These are phyloP conservation scores for Magnusiomyces sp. DNA, from an alignment of 1,139 yeast genomes.

Conservation along the genomic window DNA sequence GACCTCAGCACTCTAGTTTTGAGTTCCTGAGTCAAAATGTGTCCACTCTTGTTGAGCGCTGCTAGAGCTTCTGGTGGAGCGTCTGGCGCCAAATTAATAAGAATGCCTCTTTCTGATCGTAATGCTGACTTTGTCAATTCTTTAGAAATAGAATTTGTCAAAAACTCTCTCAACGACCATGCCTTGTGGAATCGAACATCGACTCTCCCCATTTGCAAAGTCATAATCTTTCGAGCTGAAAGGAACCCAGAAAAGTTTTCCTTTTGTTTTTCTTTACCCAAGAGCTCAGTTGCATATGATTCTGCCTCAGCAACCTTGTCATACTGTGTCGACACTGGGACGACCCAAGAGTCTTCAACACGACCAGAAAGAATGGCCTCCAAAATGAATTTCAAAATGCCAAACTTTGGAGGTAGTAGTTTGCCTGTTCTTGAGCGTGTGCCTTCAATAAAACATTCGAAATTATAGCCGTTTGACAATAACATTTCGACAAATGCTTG, in stretches of 20 bases:
- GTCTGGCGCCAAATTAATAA: constrained; percentile 8
- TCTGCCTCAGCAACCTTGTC: constrained; percentile 63
- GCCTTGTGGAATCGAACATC: constrained; percentile 37
- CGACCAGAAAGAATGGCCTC: constrained; percentile 40
- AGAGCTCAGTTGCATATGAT: constrained; percentile 50
- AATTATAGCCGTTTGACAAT: constrained; percentile 43
- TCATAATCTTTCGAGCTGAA: constrained; percentile 31
- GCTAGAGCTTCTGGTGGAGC: constrained; percentile 1
- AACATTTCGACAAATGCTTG: constrained; percentile 48
- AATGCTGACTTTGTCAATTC: constrained; percentile 15
- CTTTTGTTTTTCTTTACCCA: constrained; percentile 49
- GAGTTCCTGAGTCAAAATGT: constrained; percentile 16
- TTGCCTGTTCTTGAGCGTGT: constrained; percentile 62
- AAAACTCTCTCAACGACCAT: constrained; percentile 33
- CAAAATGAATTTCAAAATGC: constrained; percentile 47
- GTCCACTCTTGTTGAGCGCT: constrained; percentile 12
- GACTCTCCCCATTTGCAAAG: constrained; percentile 35
- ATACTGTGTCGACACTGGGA: constrained; percentile 54
- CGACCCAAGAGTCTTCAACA: constrained; percentile 41
- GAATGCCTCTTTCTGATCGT: constrained; percentile 8
- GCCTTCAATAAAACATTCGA: constrained; percentile 62
- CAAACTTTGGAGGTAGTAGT: constrained; percentile 55
- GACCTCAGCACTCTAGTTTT: constrained; percentile 30
- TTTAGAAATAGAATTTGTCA: constrained; percentile 28
- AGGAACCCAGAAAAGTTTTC: constrained; percentile 33